These are phyloP conservation scores for Jamesozyma rosinii DNA, from an alignment of 805 yeast species.

Conservation along the genomic window DNA sequence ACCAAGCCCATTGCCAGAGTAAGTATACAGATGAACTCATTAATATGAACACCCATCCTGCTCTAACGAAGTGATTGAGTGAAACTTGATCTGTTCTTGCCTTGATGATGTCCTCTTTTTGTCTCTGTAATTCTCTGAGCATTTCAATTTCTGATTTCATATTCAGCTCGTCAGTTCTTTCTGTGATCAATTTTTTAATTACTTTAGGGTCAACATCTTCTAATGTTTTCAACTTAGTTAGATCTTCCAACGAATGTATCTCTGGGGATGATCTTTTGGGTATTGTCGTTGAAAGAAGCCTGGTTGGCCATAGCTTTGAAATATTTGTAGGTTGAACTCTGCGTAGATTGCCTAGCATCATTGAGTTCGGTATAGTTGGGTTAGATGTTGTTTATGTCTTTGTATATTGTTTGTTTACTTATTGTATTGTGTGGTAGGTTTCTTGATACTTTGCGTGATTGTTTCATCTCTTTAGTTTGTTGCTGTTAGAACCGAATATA, in stretches of 20 bases:
- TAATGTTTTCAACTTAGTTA: constrained; percentile 23
- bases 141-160: constrained; percentile 22
- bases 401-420: too few species aligned
- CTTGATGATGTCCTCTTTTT: constrained; percentile 13
- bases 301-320: neutral
- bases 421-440: neutral
- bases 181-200: constrained; percentile 23
- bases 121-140: constrained; percentile 15
- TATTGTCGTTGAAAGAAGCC: neutral
- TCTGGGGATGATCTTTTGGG: neutral
- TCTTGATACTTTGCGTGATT: too few species aligned
- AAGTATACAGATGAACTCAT: constrained; percentile 28
- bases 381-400: too few species aligned
- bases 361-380: too few species aligned
- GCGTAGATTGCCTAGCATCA: neutral
- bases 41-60: constrained; percentile 26
- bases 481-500: neutral
- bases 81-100: constrained; percentile 4
- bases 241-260: constrained; percentile 20
- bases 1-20: constrained; percentile 23
- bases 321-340: neutral
- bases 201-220: constrained; percentile 30
- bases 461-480: neutral
- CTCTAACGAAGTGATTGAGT: constrained; percentile 21
- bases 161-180: constrained; percentile 25